Conservation (phyloP, 768 basidiomycete species). For the Rhizopogon salebrosus region DNA sequence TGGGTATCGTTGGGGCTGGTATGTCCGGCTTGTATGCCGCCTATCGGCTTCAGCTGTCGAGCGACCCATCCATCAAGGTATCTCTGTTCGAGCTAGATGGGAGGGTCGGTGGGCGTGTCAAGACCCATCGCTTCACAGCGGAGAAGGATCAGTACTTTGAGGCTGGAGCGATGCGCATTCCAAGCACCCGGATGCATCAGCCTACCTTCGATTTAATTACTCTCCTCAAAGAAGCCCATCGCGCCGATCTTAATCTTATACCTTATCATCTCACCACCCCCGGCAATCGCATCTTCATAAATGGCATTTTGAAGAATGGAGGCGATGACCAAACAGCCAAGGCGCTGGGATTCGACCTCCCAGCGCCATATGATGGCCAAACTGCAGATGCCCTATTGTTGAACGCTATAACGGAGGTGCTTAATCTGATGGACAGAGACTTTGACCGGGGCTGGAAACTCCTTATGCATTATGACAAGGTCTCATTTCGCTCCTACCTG, state of each 20-base stretch:
- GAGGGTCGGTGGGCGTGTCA: conserved; percentile 11
- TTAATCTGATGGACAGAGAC: neutral
- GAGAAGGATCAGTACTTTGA: conserved; percentile 14
- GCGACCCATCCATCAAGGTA: neutral
- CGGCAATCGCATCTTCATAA: neutral
- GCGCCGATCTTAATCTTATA: conserved; percentile 1
- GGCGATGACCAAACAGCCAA: neutral
- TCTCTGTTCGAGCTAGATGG: conserved; percentile 1
- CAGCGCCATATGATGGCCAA: neutral
- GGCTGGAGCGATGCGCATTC: conserved; percentile 15
- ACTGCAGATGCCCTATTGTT: neutral
- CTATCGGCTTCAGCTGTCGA: conserved; percentile 1
- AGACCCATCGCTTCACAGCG: conserved; percentile 8
- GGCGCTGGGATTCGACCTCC: neutral
- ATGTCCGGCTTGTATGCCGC: conserved; percentile 2
- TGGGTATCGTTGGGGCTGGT: conserved; percentile 1
- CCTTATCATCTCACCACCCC: conserved; percentile 2
- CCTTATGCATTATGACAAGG: conserved; percentile 12
- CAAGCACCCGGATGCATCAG: conserved; percentile 6
- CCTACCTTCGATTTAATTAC: neutral
- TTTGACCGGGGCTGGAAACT: conserved; percentile 4
- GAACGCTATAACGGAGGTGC: neutral
- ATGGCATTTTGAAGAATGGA: conserved; percentile 1
- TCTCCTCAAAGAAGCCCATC: conserved; percentile 3
- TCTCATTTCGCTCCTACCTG: conserved; percentile 16